Percentiles rank a stretch among this genome's conserved stretches.
Evolutionary conservation across 2,329 filamentous ascomycete species (phyloP).

Genomic region (Bipolaris victoriae): DNA sequence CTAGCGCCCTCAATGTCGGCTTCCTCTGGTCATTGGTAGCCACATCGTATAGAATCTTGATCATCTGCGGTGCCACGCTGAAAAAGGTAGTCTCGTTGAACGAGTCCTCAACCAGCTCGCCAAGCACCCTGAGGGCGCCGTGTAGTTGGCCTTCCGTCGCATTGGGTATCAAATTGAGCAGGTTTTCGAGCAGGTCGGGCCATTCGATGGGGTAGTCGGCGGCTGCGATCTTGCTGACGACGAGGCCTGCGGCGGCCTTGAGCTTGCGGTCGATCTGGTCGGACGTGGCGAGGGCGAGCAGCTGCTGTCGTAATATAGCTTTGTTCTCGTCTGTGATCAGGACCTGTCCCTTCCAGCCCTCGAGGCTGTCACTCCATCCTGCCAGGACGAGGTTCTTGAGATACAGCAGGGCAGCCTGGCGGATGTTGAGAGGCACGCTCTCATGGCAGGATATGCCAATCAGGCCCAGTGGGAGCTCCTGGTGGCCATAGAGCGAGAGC

Average conservation of each 20-base stretch:
- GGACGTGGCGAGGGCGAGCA: constrained; percentile 79
- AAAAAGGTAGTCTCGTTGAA: constrained; percentile 97
- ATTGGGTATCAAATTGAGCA: constrained; percentile 77
- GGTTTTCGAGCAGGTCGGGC: constrained; percentile 82
- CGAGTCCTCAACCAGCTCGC: constrained; percentile 90
- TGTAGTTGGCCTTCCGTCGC: constrained; percentile 83
- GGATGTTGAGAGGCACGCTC: constrained; percentile 73
- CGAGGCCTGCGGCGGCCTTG: constrained; percentile 84
- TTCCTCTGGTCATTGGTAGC: constrained; percentile 78
- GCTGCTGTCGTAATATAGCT: constrained; percentile 70
- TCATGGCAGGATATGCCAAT: constrained; percentile 80
- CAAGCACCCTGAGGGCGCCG: constrained; percentile 84
- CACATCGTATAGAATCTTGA: constrained; percentile 82
- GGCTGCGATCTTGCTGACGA: constrained; percentile 91
- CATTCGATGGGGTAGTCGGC: constrained; percentile 94
- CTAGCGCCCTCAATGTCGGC: constrained; percentile 77
- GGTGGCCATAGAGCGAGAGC: constrained; percentile 69
- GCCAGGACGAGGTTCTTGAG: constrained; percentile 83
- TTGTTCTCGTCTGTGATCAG: constrained; percentile 77
- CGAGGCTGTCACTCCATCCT: constrained; percentile 80
- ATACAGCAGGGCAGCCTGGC: constrained; percentile 80
- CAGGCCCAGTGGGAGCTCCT: constrained; percentile 78
- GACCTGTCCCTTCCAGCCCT: constrained; percentile 71
- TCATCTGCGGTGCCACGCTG: constrained; percentile 81
- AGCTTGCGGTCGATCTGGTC: constrained; percentile 81